Percentiles rank a stretch among this genome's conserved stretches.
phyloP scores from a whole-genome alignment of 805 yeast genomes.

The Pichia insulana region DNA sequence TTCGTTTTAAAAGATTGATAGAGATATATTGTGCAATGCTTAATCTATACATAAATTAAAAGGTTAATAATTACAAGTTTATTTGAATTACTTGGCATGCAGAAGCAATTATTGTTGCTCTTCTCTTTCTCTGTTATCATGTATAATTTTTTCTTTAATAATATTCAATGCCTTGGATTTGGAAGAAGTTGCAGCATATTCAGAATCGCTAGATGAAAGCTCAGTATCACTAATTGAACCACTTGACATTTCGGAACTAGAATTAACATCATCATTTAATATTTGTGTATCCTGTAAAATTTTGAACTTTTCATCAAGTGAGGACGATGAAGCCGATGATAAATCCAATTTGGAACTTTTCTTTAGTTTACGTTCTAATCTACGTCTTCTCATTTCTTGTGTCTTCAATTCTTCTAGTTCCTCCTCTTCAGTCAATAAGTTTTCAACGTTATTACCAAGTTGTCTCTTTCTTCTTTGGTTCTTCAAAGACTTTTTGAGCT shows the following conservation, averaged over 20 bases:
- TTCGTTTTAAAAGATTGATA: conserved; percentile 20
- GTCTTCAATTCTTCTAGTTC: conserved; percentile 44
- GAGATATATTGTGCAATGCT: background rate
- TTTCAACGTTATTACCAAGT: conserved; percentile 13
- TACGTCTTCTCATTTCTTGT: conserved; percentile 36
- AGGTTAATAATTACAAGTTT: no score
- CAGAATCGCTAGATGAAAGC: conserved; percentile 11
- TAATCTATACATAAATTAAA: no score
- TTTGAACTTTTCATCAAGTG: conserved; percentile 19
- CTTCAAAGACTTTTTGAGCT: conserved; percentile 24
- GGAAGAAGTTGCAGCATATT: background rate
- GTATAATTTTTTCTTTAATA: conserved; percentile 23
- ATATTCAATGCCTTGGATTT: conserved; percentile 12
- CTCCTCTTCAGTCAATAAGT: conserved; percentile 30
- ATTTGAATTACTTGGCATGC: no score
- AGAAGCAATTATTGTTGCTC: background rate
- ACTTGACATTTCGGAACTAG: conserved; percentile 26
- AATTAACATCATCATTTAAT: conserved; percentile 38
- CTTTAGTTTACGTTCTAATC: conserved; percentile 26
- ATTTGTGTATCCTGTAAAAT: conserved; percentile 44
- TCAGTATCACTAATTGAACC: conserved; percentile 23
- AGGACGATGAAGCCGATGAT: conserved; percentile 4
- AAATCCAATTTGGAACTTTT: conserved; percentile 13
- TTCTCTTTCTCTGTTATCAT: conserved; percentile 24
- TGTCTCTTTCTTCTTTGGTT: conserved; percentile 21